Conservation (phyloP, 768 basidiomycete genomes). For the Macrolepiota albuminosa region DNA sequence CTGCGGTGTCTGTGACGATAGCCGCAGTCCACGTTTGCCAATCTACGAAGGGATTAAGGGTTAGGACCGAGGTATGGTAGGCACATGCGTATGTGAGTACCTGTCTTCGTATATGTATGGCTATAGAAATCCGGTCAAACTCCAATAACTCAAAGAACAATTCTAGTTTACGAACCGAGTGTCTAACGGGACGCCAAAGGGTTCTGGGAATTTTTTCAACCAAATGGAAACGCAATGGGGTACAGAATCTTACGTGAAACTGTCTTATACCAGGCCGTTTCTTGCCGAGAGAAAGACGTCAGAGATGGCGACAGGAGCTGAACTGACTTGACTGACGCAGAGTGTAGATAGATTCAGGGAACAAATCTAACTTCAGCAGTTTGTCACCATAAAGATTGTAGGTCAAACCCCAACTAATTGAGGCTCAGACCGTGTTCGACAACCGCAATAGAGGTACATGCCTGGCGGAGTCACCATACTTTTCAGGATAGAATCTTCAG, state of each 20-base stretch:
- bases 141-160: background rate
- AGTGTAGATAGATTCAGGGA: constrained; percentile 43
- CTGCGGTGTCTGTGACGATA: constrained; percentile 39
- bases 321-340: constrained; percentile 33
- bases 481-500: background rate
- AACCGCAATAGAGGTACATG: background rate
- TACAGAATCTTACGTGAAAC: constrained; percentile 30
- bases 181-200: constrained; percentile 46
- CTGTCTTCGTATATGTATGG: constrained; percentile 56
- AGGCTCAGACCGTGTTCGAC: background rate
- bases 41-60: constrained; percentile 26
- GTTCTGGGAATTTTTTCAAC: constrained; percentile 20
- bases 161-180: constrained; percentile 29
- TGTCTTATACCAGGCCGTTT: constrained; percentile 50
- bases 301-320: background rate
- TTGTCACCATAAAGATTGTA: constrained; percentile 65
- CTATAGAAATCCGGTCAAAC: constrained; percentile 14
- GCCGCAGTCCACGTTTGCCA: constrained; percentile 60
- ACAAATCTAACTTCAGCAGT: constrained; percentile 48
- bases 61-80: background rate
- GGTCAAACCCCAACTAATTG: constrained; percentile 47
- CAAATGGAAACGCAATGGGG: background rate
- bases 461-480: constrained; percentile 54
- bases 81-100: constrained; percentile 18
- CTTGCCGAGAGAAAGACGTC: constrained; percentile 17